phyloP scores from a whole-genome alignment of 352 stramenopile species.

The Phytophthora lateralis region DNA sequence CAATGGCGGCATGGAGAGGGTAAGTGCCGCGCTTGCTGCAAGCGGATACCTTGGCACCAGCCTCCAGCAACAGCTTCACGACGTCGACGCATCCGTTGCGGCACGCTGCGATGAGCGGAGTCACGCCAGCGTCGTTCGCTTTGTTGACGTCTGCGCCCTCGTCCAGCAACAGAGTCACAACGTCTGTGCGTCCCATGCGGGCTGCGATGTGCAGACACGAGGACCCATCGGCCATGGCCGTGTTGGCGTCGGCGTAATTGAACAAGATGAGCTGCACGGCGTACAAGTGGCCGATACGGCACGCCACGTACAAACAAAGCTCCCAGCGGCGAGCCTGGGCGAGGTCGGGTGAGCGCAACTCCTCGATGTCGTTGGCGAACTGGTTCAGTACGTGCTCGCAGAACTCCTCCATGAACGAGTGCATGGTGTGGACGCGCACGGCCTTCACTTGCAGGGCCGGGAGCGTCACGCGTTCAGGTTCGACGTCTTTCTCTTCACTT shows the following conservation, averaged over 20 bases:
- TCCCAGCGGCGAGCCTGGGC: constrained; percentile 66
- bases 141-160: constrained; percentile 70
- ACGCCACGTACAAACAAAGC: constrained; percentile 75
- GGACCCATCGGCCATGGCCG: constrained; percentile 61
- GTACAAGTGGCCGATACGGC: constrained; percentile 75
- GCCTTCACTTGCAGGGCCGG: constrained; percentile 62
- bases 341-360: constrained; percentile 54
- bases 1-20: constrained; percentile 67
- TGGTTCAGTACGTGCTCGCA: constrained; percentile 68
- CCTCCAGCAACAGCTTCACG: constrained; percentile 56
- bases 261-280: constrained; percentile 77
- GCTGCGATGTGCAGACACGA: constrained; percentile 77
- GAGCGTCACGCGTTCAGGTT: constrained; percentile 27
- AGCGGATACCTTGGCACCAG: constrained; percentile 46
- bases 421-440: constrained; percentile 69
- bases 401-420: constrained; percentile 85
- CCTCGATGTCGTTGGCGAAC: constrained; percentile 67
- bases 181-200: constrained; percentile 68
- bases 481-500: constrained; percentile 12
- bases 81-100: constrained; percentile 65
- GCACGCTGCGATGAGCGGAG: constrained; percentile 72
- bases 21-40: constrained; percentile 65
- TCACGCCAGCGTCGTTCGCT: constrained; percentile 65
- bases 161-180: constrained; percentile 67
- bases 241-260: constrained; percentile 73